These are phyloP conservation scores for Rubia tinctorum DNA, from an alignment of 305 asterid genomes.

Conservation along the genomic window DNA sequence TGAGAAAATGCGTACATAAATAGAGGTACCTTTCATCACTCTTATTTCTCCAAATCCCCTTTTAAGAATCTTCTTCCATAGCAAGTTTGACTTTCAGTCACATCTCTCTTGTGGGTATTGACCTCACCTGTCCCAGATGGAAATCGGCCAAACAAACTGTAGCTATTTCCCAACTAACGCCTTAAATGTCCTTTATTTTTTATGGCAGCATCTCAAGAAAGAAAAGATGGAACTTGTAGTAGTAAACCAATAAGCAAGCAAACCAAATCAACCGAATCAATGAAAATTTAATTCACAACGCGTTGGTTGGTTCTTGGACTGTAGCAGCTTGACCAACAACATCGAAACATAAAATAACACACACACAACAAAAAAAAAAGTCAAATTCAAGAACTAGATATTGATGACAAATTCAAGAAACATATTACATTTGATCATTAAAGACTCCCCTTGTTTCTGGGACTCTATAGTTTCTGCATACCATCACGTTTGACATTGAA, in stretches of 20 bases:
- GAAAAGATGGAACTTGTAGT: neutral
- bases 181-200: neutral
- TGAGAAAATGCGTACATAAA: no score
- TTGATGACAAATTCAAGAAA: neutral
- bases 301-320: constrained; percentile 19
- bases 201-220: neutral
- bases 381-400: neutral
- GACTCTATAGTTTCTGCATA: constrained; percentile 3
- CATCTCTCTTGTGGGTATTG: neutral
- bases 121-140: neutral
- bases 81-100: neutral
- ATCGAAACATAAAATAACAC: neutral
- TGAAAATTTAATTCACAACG: neutral
- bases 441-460: neutral
- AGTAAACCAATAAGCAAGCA: neutral
- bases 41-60: no score
- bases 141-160: neutral
- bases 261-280: neutral
- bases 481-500: neutral
- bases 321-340: constrained; percentile 1
- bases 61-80: no score
- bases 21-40: no score
- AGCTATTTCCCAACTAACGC: neutral
- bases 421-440: constrained; percentile 2
- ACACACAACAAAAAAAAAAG: neutral